A percentile compares a stretch with the other conserved stretches of the same genome.
Conservation (phyloP, 2,329 filamentous ascomycete genomes). For the Calonectria leucothoes region DNA sequence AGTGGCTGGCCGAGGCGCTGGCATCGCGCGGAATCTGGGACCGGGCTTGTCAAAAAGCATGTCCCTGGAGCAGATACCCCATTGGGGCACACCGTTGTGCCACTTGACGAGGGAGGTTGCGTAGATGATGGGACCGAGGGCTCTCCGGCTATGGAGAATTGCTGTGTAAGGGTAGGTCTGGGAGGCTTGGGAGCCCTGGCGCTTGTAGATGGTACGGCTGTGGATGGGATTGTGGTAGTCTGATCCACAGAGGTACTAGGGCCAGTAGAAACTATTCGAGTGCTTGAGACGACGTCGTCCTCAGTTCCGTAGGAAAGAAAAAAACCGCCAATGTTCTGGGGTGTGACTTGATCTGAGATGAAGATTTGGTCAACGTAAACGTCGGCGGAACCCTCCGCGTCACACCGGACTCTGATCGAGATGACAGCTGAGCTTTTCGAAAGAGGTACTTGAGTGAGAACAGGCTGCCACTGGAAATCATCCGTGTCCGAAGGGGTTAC, state of each 20-base stretch:
- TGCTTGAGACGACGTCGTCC: neutral
- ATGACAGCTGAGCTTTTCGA: neutral
- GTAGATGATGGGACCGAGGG: neutral
- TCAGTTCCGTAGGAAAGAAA: conserved; percentile 18
- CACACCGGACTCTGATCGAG: conserved; percentile 24
- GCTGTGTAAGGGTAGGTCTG: neutral
- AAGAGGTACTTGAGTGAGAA: neutral
- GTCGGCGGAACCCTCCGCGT: neutral
- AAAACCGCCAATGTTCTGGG: conserved; percentile 27
- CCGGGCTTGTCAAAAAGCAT: neutral
- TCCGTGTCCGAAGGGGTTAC: neutral
- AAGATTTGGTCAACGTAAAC: conserved; percentile 34
- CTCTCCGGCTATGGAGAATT: neutral
- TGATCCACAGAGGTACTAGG: neutral
- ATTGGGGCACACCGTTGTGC: neutral
- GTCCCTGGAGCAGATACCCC: neutral
- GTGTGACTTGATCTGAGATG: conserved; percentile 35
- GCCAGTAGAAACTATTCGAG: neutral
- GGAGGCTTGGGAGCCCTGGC: neutral
- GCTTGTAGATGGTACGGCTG: neutral
- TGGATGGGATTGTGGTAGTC: neutral
- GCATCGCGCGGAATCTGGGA: neutral
- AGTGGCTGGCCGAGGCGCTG: neutral
- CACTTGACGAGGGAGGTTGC: neutral
- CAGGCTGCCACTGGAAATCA: conserved; percentile 3